A percentile compares a stretch with the other conserved stretches of the same genome.
phyloP scores from a whole-genome alignment of 495 filamentous ascomycete genomes.

The Podospora bellae-mahoneyi region DNA sequence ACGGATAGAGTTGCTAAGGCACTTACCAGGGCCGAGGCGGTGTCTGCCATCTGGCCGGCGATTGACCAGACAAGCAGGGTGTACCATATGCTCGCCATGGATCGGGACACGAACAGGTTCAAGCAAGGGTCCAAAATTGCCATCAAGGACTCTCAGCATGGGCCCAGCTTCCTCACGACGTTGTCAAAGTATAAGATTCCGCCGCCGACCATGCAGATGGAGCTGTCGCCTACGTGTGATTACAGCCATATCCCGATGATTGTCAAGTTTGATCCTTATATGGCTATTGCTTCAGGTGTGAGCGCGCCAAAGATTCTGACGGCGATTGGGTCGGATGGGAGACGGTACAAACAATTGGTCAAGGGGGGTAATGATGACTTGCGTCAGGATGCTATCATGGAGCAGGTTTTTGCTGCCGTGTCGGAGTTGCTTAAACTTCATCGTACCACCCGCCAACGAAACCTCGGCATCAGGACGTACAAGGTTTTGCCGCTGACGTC shows the following conservation, averaged over 20 bases:
- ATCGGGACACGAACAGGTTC: constrained; percentile 54
- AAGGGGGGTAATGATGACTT: constrained; percentile 95
- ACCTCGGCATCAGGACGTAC: constrained; percentile 88
- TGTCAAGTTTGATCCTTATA: constrained; percentile 60
- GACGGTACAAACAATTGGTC: constrained; percentile 80
- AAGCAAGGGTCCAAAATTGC: constrained; percentile 63
- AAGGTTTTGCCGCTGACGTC: constrained; percentile 87
- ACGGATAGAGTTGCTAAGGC: constrained; percentile 61
- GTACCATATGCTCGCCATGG: constrained; percentile 71
- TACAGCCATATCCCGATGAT: constrained; percentile 75
- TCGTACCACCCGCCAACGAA: constrained; percentile 78
- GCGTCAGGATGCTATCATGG: constrained; percentile 99
- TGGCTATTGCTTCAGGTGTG: constrained; percentile 83
- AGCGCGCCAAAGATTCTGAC: constrained; percentile 91
- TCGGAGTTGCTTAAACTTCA: constrained; percentile 83
- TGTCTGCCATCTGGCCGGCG: constrained; percentile 56
- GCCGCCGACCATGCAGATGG: constrained; percentile 83
- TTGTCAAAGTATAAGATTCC: constrained; percentile 64
- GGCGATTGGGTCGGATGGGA: constrained; percentile 69
- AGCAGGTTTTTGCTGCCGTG: constrained; percentile 97
- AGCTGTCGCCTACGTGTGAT: constrained; percentile 66
- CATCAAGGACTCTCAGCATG: constrained; percentile 57
- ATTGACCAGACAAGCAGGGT: constrained; percentile 68
- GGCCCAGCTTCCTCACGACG: constrained; percentile 53
- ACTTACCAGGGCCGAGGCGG: constrained; percentile 47